Evolutionary conservation across 2,329 filamentous ascomycete genomes (phyloP).

Genomic region (Cordyceps fumosorosea): DNA sequence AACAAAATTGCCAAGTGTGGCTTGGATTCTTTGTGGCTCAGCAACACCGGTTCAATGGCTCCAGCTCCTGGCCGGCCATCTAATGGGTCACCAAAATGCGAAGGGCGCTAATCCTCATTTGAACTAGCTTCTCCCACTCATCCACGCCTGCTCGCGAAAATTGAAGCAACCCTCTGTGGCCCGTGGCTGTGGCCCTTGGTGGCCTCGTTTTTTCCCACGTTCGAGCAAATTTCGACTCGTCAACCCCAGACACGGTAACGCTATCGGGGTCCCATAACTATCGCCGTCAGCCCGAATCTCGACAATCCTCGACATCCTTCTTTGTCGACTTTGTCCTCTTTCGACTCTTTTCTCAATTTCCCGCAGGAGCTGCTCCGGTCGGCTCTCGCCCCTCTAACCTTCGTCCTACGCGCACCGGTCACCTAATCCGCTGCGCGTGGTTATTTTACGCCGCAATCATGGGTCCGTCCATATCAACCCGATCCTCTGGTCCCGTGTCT

Average conservation of each 20-base stretch:
- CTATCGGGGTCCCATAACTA: slow-evolving; percentile 30
- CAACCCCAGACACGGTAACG: slow-evolving; percentile 36
- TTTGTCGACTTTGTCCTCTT: slow-evolving; percentile 7
- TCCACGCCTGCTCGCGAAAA: slow-evolving; percentile 30
- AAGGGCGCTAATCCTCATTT: slow-evolving; percentile 15
- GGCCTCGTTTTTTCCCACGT: slow-evolving; percentile 30
- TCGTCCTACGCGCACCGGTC: slow-evolving; percentile 33
- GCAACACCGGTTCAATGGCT: not conserved
- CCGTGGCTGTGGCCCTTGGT: slow-evolving; percentile 12
- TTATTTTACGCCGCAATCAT: slow-evolving; percentile 51
- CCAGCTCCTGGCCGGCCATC: not conserved
- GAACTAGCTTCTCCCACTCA: slow-evolving; percentile 35
- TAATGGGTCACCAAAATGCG: not conserved
- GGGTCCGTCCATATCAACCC: slow-evolving; percentile 37
- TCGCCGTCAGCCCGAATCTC: slow-evolving; percentile 18
- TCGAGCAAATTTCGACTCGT: slow-evolving; percentile 38
- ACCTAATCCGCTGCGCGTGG: slow-evolving; percentile 39
- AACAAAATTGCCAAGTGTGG: not conserved
- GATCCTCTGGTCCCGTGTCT: slow-evolving; percentile 8
- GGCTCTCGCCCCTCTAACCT: slow-evolving; percentile 19
- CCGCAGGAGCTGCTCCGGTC: slow-evolving; percentile 12
- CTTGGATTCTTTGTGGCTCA: not conserved
- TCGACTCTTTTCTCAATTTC: slow-evolving; percentile 12
- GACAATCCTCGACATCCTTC: slow-evolving; percentile 16
- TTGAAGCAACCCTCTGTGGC: slow-evolving; percentile 32